Conservation (phyloP, 2,329 filamentous ascomycete genomes). For the Mycosphaerella arachidis region DNA sequence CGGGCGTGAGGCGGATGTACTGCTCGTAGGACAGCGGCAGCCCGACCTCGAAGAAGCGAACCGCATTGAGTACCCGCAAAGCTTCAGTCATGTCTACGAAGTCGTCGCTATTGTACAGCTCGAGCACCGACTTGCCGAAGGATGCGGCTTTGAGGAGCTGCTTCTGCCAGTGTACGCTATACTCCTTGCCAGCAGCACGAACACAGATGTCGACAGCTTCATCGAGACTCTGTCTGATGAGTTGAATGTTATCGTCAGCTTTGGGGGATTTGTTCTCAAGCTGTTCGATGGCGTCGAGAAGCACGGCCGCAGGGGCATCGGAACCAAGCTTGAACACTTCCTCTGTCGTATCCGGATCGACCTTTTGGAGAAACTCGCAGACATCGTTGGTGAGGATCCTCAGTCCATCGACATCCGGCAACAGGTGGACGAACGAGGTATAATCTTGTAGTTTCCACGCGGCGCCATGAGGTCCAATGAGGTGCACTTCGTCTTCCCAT, state of each 20-base stretch:
- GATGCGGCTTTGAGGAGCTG: conserved; percentile 92
- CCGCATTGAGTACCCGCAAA: conserved; percentile 84
- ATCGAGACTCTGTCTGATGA: conserved; percentile 80
- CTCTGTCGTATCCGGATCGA: conserved; percentile 61
- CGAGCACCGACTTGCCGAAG: conserved; percentile 94
- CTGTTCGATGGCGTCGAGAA: conserved; percentile 87
- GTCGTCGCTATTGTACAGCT: conserved; percentile 96
- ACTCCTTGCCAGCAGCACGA: conserved; percentile 88
- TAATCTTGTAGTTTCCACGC: conserved; percentile 68
- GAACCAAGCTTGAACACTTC: conserved; percentile 87
- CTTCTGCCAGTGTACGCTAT: conserved; percentile 88
- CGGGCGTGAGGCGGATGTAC: conserved; percentile 83
- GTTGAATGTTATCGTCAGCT: conserved; percentile 94
- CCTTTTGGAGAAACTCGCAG: conserved; percentile 96
- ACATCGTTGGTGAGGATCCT: conserved; percentile 84
- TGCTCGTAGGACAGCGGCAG: conserved; percentile 90
- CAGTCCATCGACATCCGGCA: conserved; percentile 86
- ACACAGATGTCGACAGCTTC: conserved; percentile 94
- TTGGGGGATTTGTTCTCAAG: conserved; percentile 92
- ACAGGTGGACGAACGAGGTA: conserved; percentile 81
- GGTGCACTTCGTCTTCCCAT: conserved; percentile 96
- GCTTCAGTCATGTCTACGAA: conserved; percentile 98
- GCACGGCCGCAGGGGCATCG: conserved; percentile 82
- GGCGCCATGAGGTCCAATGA: conserved; percentile 79
- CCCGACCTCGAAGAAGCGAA: conserved; percentile 85